Base-by-base conservation (phyloP, 768 basidiomycete species). In the Gymnopilus dilepis region DNA sequence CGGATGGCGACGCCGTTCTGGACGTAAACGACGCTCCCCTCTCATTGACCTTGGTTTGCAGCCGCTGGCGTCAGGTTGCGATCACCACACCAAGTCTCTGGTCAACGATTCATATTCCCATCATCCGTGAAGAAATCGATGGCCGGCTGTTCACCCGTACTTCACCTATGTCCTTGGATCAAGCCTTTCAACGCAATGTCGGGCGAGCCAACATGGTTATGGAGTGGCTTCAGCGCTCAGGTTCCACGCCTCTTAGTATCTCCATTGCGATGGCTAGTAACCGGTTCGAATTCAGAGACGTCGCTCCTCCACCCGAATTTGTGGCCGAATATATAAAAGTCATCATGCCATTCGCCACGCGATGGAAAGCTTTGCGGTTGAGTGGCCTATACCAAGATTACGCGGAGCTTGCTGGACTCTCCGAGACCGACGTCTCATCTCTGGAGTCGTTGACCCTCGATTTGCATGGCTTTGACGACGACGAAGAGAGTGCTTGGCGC, bases 51-150 rank as follows among this genome's bases (percentile, higher is more conserved):
- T 19, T 17, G 4, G 30, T 58, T 21, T 58, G 56, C 13, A 58
- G 42, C 21, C 43, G 37, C 28, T 58, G 56, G 56, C 56, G 56
- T 9, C 21, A 24, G 17, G 38, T 55, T 4, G 54, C 54, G 3
- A 17, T 55, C 24, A 26, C 38, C 6, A 55, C 54, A 8, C 54
- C 54, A 5, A 17, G 8, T 8, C 22, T 55, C 3, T 55, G 54
- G 54, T 40, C 54, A 6, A 42, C 37, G 6, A 28, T 55, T 12
- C 54, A 55, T 17, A 55, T 55, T 55, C 54, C 54, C 7, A n/a
- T 55, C 17, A 34, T 37, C 11, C 31, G 30, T 19, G 51, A 52
- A 6, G 51, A 52, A 17, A 21, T 40, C 8, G 33, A 40, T 3
- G 24, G 12, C 17, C 9, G 12, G 38, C 7, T 4, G 19, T 45